phyloP scores from a whole-genome alignment of 192 early-diverging fungal species.

The Entrophospora sp. region DNA sequence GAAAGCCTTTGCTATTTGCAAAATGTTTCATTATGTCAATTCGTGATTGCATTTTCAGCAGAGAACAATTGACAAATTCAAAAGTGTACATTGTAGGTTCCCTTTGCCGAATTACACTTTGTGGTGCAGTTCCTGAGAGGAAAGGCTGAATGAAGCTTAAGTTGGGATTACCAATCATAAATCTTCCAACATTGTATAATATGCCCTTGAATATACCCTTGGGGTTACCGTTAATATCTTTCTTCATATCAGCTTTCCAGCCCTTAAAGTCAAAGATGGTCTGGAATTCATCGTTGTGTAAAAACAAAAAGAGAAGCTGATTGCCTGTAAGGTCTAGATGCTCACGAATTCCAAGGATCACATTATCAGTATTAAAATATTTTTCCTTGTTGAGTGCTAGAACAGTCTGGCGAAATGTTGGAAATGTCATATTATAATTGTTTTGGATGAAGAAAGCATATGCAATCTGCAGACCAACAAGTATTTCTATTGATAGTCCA shows the following conservation, averaged over 20 bases:
- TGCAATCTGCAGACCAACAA: too few relatives aligned
- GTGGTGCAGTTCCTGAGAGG: background rate
- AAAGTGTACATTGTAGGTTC: conserved; percentile 4
- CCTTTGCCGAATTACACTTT: background rate
- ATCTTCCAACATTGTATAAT: background rate
- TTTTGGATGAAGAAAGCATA: too few relatives aligned
- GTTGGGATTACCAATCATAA: background rate
- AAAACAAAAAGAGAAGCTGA: background rate
- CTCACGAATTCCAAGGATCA: too few relatives aligned
- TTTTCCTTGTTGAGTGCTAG: too few relatives aligned
- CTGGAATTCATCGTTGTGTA: background rate
- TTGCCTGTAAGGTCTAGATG: background rate
- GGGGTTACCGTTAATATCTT: background rate
- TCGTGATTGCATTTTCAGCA: background rate
- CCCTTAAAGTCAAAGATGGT: background rate
- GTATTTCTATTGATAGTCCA: too few relatives aligned
- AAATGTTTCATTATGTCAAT: background rate
- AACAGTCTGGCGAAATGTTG: too few relatives aligned
- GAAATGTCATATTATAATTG: too few relatives aligned
- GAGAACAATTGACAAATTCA: background rate
- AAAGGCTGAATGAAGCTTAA: background rate
- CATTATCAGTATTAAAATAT: too few relatives aligned
- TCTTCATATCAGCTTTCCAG: background rate
- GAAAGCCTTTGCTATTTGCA: background rate
- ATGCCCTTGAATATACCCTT: background rate